Evolutionary conservation across 2,329 filamentous ascomycete species (phyloP).

Genomic region (Cadophora gregata): DNA sequence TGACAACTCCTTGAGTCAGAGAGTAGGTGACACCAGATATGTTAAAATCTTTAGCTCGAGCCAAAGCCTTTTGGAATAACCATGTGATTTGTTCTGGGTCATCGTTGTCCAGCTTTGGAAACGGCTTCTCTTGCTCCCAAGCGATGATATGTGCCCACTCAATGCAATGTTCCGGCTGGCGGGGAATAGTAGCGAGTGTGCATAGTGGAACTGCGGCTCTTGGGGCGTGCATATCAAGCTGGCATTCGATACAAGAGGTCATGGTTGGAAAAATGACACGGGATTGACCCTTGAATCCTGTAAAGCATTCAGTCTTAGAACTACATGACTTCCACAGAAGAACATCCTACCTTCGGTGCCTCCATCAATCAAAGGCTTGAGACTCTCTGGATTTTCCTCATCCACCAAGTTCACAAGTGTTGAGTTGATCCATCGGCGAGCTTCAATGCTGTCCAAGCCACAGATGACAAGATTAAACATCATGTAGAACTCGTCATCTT

Average conservation of each 20-base stretch:
- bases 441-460: slow-evolving; percentile 95
- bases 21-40: slow-evolving; percentile 94
- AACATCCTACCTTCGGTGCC: slow-evolving; percentile 77
- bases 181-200: slow-evolving; percentile 93
- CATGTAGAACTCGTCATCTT: slow-evolving; percentile 95
- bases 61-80: slow-evolving; percentile 85
- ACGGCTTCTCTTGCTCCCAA: slow-evolving; percentile 87
- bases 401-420: slow-evolving; percentile 92
- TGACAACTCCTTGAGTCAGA: slow-evolving; percentile 95
- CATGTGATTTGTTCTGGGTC: slow-evolving; percentile 97
- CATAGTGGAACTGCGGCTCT: slow-evolving; percentile 95
- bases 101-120: slow-evolving; percentile 88
- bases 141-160: slow-evolving; percentile 99
- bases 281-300: slow-evolving; percentile 94
- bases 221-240: slow-evolving; percentile 98
- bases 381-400: slow-evolving; percentile 76
- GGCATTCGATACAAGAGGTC: slow-evolving; percentile 96
- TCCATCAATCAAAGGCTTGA: slow-evolving; percentile 95
- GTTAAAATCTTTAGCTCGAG: slow-evolving; percentile 84
- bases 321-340: background rate
- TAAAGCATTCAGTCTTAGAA: slow-evolving; percentile 10
- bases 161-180: slow-evolving; percentile 96
- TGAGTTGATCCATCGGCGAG: slow-evolving; percentile 97
- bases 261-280: slow-evolving; percentile 91
- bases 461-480: slow-evolving; percentile 95